Conservation (phyloP, 2,329 filamentous ascomycete genomes). For the Akanthomyces dipterigenus region DNA sequence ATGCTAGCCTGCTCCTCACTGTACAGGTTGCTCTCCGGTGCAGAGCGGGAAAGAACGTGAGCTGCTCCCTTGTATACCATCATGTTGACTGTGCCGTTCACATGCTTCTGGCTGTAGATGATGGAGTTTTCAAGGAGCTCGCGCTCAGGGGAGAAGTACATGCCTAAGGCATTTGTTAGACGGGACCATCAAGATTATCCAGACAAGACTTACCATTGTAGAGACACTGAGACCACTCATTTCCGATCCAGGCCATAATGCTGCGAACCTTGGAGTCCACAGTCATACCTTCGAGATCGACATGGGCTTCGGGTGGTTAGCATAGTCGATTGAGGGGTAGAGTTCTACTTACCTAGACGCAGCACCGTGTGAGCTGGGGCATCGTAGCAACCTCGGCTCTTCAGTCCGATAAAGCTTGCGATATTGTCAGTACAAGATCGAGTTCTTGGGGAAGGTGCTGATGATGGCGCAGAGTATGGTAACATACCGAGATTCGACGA, state of each 20-base stretch:
- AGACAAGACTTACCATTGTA: slow-evolving; percentile 37
- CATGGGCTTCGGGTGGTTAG: slow-evolving; percentile 19
- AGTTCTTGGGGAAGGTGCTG: not conserved
- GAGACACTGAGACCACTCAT: slow-evolving; percentile 21
- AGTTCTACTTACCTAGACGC: slow-evolving; percentile 12
- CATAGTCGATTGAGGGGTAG: not conserved
- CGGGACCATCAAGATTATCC: not conserved
- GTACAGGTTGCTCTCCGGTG: slow-evolving; percentile 44
- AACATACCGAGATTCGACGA: slow-evolving; percentile 37
- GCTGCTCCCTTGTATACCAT: slow-evolving; percentile 41
- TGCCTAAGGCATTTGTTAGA: not conserved
- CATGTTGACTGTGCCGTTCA: slow-evolving; percentile 24
- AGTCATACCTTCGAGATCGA: slow-evolving; percentile 42
- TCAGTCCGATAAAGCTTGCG: slow-evolving; percentile 24
- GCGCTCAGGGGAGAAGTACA: slow-evolving; percentile 40
- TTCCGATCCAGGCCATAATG: slow-evolving; percentile 37
- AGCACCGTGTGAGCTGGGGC: slow-evolving; percentile 18
- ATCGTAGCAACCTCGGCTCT: slow-evolving; percentile 52
- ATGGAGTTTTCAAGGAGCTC: slow-evolving; percentile 58
- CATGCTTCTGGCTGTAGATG: slow-evolving; percentile 49
- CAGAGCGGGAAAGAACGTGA: slow-evolving; percentile 39
- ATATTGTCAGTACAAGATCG: slow-evolving; percentile 4
- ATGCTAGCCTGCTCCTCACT: slow-evolving; percentile 42
- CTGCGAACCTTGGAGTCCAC: slow-evolving; percentile 47
- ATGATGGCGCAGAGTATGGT: not conserved